Base-by-base conservation (phyloP, 2,329 filamentous ascomycete species). In the Cladorrhinum sp. region DNA sequence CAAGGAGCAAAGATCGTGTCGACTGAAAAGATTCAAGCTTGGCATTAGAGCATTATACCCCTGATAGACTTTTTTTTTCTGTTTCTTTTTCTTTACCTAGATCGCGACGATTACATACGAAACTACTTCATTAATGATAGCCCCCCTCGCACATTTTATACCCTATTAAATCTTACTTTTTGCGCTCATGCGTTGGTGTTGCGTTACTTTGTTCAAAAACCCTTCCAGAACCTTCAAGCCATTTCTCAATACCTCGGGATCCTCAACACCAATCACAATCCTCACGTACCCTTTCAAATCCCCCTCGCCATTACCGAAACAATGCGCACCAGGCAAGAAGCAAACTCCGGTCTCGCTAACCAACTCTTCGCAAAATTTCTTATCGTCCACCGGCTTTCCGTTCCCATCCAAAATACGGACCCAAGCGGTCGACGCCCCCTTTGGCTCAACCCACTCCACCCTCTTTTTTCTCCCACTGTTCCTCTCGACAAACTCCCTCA, bases 221-320 rank as follows among this genome's bases (percentile, higher is more conserved):
- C 49, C 62, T 9, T 71, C 70, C 52, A 82, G 67, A 65, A 70
- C 73, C 64, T 83, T 79, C 68, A 95, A 70, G 0, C 84, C 90
- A 64, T 86, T 81, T 67, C 83, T 78, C 51, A 95, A 69, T 20
- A 89, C 79, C 12, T 85, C 79, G 1, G 25, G 25, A 29, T 88
- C 91, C 66, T 87, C 55, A 81, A 48, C 23, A 20, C 68, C 85
- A 86, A 2, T 86, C 88, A 73, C 87, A 93, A 95, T 82, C 60
- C 91, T 80, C 24, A 95, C 86, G 73, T 86, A 92, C 3, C 91
- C 91, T 65, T 81, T 79, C 68, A 89, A 92, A 49, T 59, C 60
- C 25, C 45, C 58, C 22, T 49, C 54, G 12, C 75, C 77, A 3
- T 78, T 74, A 0, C 90, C 91, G 71, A 96, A 95, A 65, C 87